Evolutionary conservation across 768 basidiomycete species (phyloP), one percentile per base, ranked within the genome.

Genomic region (Lyophyllum semitale): DNA sequence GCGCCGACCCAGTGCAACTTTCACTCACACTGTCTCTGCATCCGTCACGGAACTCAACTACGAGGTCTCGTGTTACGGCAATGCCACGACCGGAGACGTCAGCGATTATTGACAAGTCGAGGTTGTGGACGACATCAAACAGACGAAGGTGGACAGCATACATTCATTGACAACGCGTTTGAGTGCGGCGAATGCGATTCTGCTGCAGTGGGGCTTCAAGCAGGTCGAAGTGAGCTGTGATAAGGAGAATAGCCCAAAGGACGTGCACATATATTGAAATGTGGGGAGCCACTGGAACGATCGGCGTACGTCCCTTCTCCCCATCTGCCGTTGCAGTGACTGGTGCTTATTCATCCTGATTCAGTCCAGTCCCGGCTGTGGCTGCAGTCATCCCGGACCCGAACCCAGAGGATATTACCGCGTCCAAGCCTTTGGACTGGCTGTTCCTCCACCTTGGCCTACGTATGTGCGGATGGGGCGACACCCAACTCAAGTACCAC

Each of bases 261-360:
- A 97, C 69, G 66, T 79, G 15, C 92, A 94, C 71, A 96, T 95
- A 2, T 91, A 94, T 65, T 99, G 97, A 97, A 99, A 99, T 68
- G 91, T 99, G 51, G 96, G 98, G 71, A 91, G 85, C 64, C 97
- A 99, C 69, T 93, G 89, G 90, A 99, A 99, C 68, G 89, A 93
- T 53, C 83, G 93, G 66, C 72, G 95, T 97, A 65, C 66, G 95
- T 85, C 4, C 35, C 42, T 56, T 38, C 43, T 23, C 53, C 20
- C 42, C 37, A 20, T 27, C 58, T 9, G 50, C 52, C 2, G 15
- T 58, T 15, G 33, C 18, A 54, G 6, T 17, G 0, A 35, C n/a
- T n/a, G n/a, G n/a, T n/a, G 23, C 51, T 17, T n/a, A 43, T 32
- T 42, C 15, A 33, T 33, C 58, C 17, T 52, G 25, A 22, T 55